Evolutionary conservation across 2,329 filamentous ascomycete species (phyloP).

Genomic region (Curvularia spicifera): DNA sequence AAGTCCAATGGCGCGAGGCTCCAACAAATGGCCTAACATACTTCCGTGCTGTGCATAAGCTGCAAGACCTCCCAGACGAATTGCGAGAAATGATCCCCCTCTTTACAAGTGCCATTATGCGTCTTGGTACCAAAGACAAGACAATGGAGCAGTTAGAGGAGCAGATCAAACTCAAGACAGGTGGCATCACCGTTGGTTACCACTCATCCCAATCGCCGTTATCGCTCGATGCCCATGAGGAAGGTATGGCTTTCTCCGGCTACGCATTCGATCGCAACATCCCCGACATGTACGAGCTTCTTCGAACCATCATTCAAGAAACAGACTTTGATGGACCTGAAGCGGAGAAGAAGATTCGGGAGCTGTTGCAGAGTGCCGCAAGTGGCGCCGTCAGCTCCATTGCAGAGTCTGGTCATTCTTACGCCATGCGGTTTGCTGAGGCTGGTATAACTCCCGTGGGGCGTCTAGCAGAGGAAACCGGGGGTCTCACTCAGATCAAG

Average conservation of each 20-base stretch:
- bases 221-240: slow-evolving; percentile 72
- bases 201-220: slow-evolving; percentile 80
- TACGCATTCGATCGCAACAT: slow-evolving; percentile 91
- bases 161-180: slow-evolving; percentile 93
- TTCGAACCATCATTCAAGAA: slow-evolving; percentile 80
- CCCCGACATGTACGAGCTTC: slow-evolving; percentile 85
- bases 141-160: slow-evolving; percentile 96
- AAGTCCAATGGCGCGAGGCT: slow-evolving; percentile 88
- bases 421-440: slow-evolving; percentile 82
- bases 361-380: slow-evolving; percentile 83
- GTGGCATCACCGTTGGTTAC: slow-evolving; percentile 84
- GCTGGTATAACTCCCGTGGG: slow-evolving; percentile 76
- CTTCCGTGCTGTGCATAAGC: slow-evolving; percentile 83
- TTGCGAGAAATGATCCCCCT: slow-evolving; percentile 83
- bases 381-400: slow-evolving; percentile 92
- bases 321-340: slow-evolving; percentile 88
- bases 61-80: slow-evolving; percentile 82
- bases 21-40: slow-evolving; percentile 96
- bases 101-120: slow-evolving; percentile 91
- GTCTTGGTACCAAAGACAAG: slow-evolving; percentile 84
- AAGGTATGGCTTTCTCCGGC: slow-evolving; percentile 84
- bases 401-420: slow-evolving; percentile 87
- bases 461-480: slow-evolving; percentile 80
- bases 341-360: slow-evolving; percentile 80
- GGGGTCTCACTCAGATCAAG: slow-evolving; percentile 88